Evolutionary conservation across 495 filamentous ascomycete species (phyloP).

Genomic region (Cudoniella acicularis): DNA sequence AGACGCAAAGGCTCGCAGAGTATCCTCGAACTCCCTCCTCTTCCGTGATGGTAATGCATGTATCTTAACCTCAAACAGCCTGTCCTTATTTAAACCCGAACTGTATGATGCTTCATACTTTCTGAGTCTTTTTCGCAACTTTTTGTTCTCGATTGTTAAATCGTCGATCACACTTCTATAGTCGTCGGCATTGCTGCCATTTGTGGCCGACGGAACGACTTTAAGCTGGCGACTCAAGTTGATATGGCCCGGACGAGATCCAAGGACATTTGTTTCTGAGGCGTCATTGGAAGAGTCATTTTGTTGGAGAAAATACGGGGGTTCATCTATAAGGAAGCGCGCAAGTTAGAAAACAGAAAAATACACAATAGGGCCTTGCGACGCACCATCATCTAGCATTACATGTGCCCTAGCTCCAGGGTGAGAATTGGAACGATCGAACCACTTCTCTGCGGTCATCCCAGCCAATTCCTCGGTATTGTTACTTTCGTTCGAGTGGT

Average conservation of each 20-base stretch:
- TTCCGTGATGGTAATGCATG: conserved; percentile 62
- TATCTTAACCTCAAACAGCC: conserved; percentile 72
- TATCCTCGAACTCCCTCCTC: conserved; percentile 70
- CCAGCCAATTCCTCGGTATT: neutral
- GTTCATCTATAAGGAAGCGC: conserved; percentile 37
- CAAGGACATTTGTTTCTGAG: conserved; percentile 10
- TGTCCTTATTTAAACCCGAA: conserved; percentile 56
- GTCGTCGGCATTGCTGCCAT: conserved; percentile 52
- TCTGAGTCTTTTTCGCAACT: conserved; percentile 62
- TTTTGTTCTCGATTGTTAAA: conserved; percentile 67
- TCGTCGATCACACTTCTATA: conserved; percentile 69
- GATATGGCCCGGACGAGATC: conserved; percentile 2
- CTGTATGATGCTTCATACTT: conserved; percentile 62
- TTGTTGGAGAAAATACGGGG: conserved; percentile 46
- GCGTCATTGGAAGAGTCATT: conserved; percentile 42
- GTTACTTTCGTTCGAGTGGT: conserved; percentile 8
- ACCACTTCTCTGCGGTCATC: conserved; percentile 34
- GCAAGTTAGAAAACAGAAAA: conserved; percentile 1
- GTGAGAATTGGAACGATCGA: conserved; percentile 41
- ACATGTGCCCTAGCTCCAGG: conserved; percentile 25
- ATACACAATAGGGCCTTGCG: neutral
- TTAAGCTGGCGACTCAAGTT: conserved; percentile 18
- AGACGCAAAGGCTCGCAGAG: conserved; percentile 61
- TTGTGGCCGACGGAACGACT: conserved; percentile 30
- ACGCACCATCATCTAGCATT: conserved; percentile 33